Evolutionary conservation across 2,329 filamentous ascomycete genomes (phyloP).

Genomic region (Colletotrichum incanum): DNA sequence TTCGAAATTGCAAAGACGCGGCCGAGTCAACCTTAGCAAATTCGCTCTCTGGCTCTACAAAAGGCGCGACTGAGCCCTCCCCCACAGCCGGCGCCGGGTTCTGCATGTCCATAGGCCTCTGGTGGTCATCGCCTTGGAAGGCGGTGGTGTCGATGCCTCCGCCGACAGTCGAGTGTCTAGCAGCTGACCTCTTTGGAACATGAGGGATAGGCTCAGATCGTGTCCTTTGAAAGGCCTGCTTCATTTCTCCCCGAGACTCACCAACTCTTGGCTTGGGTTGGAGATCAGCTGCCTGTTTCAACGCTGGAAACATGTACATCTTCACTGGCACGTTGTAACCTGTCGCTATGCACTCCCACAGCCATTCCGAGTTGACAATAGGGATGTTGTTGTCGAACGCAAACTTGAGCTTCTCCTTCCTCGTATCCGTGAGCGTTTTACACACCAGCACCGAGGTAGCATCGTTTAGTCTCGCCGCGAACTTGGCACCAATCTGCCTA

Average conservation of each 20-base stretch:
- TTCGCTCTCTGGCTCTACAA: constrained; percentile 27
- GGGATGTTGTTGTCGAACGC: constrained; percentile 84
- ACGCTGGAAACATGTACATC: constrained; percentile 63
- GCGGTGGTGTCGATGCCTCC: constrained; percentile 56
- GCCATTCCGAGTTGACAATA: constrained; percentile 86
- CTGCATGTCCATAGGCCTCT: neutral
- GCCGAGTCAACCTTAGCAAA: constrained; percentile 46
- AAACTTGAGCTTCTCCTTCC: constrained; percentile 83
- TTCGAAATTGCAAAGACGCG: constrained; percentile 58
- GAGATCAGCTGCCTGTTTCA: constrained; percentile 48
- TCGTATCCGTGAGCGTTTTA: constrained; percentile 69
- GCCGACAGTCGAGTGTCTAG: constrained; percentile 44
- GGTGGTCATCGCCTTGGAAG: constrained; percentile 53
- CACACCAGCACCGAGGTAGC: constrained; percentile 86
- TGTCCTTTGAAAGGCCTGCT: constrained; percentile 37
- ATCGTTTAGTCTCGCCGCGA: constrained; percentile 82
- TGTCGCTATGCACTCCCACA: constrained; percentile 83
- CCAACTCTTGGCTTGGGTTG: constrained; percentile 25
- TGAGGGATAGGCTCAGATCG: constrained; percentile 32
- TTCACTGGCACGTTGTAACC: constrained; percentile 64
- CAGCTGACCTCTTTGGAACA: constrained; percentile 37
- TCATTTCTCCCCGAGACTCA: constrained; percentile 20
- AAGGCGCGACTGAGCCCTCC: constrained; percentile 1
- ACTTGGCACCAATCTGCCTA: constrained; percentile 82
- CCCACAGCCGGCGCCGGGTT: constrained; percentile 34